Evolutionary conservation across 305 asterid species (phyloP).

Genomic region (Stenogyne calaminthoides): DNA sequence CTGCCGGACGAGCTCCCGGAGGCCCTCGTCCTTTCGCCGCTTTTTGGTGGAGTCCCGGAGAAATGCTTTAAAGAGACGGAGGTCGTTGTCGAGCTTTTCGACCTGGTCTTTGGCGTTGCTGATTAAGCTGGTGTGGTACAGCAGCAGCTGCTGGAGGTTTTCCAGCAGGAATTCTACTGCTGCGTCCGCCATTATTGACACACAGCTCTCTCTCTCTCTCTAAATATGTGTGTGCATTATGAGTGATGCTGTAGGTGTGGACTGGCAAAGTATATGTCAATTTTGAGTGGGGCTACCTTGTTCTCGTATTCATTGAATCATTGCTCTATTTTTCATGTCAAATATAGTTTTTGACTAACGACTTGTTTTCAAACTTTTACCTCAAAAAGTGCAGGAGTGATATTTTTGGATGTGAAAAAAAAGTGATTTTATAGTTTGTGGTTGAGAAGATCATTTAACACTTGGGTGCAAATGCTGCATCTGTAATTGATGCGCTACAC

Average conservation of each 20-base stretch:
- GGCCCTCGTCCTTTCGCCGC: constrained; percentile 39
- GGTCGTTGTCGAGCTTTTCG: constrained; percentile 36
- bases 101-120: constrained; percentile 34
- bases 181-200: constrained; percentile 45
- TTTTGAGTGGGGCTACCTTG: background rate
- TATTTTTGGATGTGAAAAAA: too few relatives aligned
- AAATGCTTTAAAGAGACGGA: constrained; percentile 47
- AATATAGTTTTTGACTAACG: too few relatives aligned
- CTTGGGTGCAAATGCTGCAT: too few relatives aligned
- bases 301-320: too few relatives aligned
- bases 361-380: too few relatives aligned
- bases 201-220: background rate
- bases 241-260: too few relatives aligned
- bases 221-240: background rate
- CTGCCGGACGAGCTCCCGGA: constrained; percentile 39
- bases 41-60: constrained; percentile 43
- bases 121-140: constrained; percentile 36
- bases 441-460: too few relatives aligned
- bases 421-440: too few relatives aligned
- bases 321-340: too few relatives aligned
- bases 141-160: constrained; percentile 42
- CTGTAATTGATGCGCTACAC: too few relatives aligned
- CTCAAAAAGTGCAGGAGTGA: too few relatives aligned
- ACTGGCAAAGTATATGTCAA: background rate
- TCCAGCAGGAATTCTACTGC: constrained; percentile 49